Conservation (phyloP, 768 basidiomycete genomes). For the Zangia roseola region DNA sequence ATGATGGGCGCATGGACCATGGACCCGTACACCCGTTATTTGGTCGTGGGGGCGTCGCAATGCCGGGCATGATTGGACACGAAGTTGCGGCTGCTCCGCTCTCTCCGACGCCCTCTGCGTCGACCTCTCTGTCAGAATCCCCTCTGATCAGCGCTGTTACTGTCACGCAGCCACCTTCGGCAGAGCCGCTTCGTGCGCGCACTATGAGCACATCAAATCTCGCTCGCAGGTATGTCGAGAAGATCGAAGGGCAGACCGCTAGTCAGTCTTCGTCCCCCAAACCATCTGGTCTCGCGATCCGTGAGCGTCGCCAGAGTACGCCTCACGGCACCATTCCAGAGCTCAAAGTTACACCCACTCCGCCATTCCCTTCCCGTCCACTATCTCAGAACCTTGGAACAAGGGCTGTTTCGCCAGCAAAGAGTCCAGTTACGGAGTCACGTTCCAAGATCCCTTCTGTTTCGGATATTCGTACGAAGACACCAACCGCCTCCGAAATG, state of each 20-base stretch:
- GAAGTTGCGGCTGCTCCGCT: slow-evolving; percentile 7
- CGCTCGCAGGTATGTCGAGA: slow-evolving; percentile 36
- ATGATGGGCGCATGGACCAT: slow-evolving; percentile 56
- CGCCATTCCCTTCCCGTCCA: slow-evolving; percentile 13
- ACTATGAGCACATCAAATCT: slow-evolving; percentile 36
- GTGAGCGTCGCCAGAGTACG: slow-evolving; percentile 54
- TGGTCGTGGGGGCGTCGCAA: slow-evolving; percentile 69
- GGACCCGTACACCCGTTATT: slow-evolving; percentile 71
- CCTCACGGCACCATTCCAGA: slow-evolving; percentile 30
- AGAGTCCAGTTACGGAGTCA: slow-evolving; percentile 11
- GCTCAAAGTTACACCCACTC: slow-evolving; percentile 13
- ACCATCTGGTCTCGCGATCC: slow-evolving; percentile 25
- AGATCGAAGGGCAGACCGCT: slow-evolving; percentile 37
- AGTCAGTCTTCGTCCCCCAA: slow-evolving; percentile 33
- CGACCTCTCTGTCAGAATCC: slow-evolving; percentile 3
- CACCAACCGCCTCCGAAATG: slow-evolving; percentile 13
- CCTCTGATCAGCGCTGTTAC: background rate
- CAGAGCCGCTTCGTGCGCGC: slow-evolving; percentile 26
- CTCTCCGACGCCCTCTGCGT: slow-evolving; percentile 6
- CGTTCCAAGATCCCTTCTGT: slow-evolving; percentile 21
- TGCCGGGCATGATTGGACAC: slow-evolving; percentile 62
- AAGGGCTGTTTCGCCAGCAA: slow-evolving; percentile 12
- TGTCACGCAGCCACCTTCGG: slow-evolving; percentile 4
- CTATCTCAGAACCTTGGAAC: slow-evolving; percentile 21
- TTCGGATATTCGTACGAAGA: slow-evolving; percentile 22